phyloP scores from a whole-genome alignment of 306 rosid genomes.

The Fagus crenata region DNA sequence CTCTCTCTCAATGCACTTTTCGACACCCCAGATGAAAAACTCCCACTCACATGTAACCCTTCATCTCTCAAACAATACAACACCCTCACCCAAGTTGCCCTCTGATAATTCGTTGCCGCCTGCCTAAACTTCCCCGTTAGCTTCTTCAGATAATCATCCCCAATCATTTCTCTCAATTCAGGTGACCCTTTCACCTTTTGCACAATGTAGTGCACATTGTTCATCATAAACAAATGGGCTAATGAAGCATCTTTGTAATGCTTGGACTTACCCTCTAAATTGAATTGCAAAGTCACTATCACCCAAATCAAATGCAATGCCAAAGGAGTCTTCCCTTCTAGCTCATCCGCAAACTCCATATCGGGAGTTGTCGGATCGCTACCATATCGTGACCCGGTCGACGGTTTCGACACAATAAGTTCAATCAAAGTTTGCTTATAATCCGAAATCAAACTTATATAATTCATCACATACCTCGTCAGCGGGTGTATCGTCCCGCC shows the following conservation, averaged over 20 bases:
- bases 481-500: slow-evolving; percentile 96
- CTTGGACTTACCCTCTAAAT: slow-evolving; percentile 90
- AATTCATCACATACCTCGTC: slow-evolving; percentile 98
- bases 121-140: slow-evolving; percentile 75
- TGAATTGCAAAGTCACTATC: slow-evolving; percentile 83
- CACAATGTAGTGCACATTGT: slow-evolving; percentile 97
- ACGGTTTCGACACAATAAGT: slow-evolving; percentile 89
- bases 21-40: slow-evolving; percentile 88
- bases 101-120: slow-evolving; percentile 92
- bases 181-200: slow-evolving; percentile 89
- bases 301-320: slow-evolving; percentile 97
- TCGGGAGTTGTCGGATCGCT: slow-evolving; percentile 84
- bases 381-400: slow-evolving; percentile 75
- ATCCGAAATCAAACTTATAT: slow-evolving; percentile 85
- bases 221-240: slow-evolving; percentile 83
- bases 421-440: slow-evolving; percentile 78
- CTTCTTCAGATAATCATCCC: slow-evolving; percentile 84
- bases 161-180: slow-evolving; percentile 85
- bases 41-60: slow-evolving; percentile 85
- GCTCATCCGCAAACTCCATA: slow-evolving; percentile 84
- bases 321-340: slow-evolving; percentile 77
- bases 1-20: slow-evolving; percentile 92
- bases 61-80: slow-evolving; percentile 86
- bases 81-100: slow-evolving; percentile 93
- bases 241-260: slow-evolving; percentile 79